These are phyloP conservation scores for Aureobasidium sp. DNA, from an alignment of 2,329 filamentous ascomycete species.

Conservation along the genomic window DNA sequence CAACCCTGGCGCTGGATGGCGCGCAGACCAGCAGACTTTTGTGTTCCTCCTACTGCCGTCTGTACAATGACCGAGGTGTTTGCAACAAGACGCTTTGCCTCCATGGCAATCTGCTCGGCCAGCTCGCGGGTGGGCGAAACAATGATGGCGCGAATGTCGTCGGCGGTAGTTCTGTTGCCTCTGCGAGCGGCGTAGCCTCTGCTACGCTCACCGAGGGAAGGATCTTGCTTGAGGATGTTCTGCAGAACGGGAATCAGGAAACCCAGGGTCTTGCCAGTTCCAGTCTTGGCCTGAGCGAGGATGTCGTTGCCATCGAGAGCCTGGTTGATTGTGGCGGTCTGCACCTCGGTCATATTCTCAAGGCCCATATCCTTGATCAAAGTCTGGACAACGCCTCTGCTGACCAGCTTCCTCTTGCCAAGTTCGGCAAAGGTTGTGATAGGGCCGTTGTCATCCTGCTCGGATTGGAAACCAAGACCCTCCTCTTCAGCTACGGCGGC, in stretches of 20 bases:
- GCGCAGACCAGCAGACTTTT: conserved; percentile 61
- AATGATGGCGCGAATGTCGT: conserved; percentile 53
- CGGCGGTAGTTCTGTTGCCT: conserved; percentile 29
- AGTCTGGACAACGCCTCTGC: conserved; percentile 57
- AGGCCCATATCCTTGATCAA: conserved; percentile 69
- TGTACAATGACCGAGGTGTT: conserved; percentile 62
- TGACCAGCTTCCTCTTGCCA: conserved; percentile 44
- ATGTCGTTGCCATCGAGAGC: conserved; percentile 75
- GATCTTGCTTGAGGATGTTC: conserved; percentile 61
- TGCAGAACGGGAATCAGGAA: conserved; percentile 85
- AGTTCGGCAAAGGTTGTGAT: conserved; percentile 40
- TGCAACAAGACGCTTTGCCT: conserved; percentile 61
- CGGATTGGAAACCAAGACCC: conserved; percentile 20
- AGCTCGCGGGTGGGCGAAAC: conserved; percentile 58
- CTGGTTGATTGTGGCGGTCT: conserved; percentile 72
- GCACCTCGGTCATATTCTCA: conserved; percentile 85
- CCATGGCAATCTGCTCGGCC: conserved; percentile 58
- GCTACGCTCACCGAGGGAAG: conserved; percentile 47
- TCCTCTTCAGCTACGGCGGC: conserved; percentile 24
- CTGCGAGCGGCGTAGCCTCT: not conserved
- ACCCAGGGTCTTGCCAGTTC: conserved; percentile 91
- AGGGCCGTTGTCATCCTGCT: conserved; percentile 12
- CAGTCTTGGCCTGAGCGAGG: conserved; percentile 89
- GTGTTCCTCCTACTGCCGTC: conserved; percentile 86
- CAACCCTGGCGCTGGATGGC: conserved; percentile 69